These are phyloP conservation scores for Malassezia obtusa DNA, from an alignment of 1,284 basidiomycete genomes.

Conservation along the genomic window DNA sequence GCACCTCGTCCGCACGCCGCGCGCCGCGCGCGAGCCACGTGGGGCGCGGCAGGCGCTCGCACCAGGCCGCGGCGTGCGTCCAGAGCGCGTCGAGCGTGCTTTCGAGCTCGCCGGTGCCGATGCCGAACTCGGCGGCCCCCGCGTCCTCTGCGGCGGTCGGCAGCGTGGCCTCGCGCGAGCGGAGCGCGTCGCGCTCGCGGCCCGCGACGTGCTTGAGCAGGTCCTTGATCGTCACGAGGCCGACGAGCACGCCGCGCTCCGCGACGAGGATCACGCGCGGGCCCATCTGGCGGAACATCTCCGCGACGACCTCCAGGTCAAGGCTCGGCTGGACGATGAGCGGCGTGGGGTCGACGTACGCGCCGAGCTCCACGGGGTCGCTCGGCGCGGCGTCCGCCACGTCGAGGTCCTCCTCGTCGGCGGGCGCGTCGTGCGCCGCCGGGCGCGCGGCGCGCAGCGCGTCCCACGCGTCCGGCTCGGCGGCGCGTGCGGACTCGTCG, in stretches of 20 bases:
- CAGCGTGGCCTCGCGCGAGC: not conserved
- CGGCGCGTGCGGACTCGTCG: not conserved
- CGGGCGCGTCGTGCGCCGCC: not conserved
- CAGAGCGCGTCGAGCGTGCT: conserved; percentile 19
- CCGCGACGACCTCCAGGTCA: conserved; percentile 87
- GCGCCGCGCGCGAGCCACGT: not conserved
- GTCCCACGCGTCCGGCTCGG: not conserved
- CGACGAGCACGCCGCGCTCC: conserved; percentile 64
- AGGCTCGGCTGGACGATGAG: conserved; percentile 84
- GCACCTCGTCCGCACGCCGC: not conserved
- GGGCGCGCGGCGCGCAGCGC: not conserved
- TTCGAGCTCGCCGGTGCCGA: conserved; percentile 31
- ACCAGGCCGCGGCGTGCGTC: not conserved
- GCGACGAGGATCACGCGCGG: conserved; percentile 89
- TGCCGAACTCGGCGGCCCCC: conserved; percentile 7
- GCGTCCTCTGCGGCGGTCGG: not conserved
- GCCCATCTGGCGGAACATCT: conserved; percentile 52
- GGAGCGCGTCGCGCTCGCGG: conserved; percentile 22
- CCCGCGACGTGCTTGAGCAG: conserved; percentile 55
- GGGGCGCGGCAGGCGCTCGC: not conserved
- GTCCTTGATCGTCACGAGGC: conserved; percentile 91
- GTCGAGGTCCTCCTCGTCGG: not conserved
- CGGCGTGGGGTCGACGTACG: conserved; percentile 60
- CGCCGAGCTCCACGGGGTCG: conserved; percentile 5
- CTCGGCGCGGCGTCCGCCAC: not conserved